These are phyloP conservation scores for Lodderomyces parapsilosis DNA, from an alignment of 1,139 yeast genomes.

Conservation along the genomic window DNA sequence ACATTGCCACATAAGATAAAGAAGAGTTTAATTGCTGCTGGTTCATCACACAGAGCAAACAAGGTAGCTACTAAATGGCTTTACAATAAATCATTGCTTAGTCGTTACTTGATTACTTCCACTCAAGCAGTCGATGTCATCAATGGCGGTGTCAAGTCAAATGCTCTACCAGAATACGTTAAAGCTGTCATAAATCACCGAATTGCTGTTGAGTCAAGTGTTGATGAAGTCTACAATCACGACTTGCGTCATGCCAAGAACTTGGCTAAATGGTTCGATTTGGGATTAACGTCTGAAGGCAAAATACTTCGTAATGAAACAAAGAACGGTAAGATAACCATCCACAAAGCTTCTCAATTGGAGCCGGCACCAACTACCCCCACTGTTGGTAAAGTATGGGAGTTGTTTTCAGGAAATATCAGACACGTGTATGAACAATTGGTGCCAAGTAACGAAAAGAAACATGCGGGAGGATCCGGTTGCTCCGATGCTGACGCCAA, in stretches of 20 bases:
- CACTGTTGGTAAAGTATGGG: constrained; percentile 47
- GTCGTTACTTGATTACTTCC: constrained; percentile 25
- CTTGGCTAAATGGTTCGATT: constrained; percentile 26
- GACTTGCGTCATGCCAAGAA: constrained; percentile 29
- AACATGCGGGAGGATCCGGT: not conserved
- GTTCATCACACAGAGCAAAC: constrained; percentile 25
- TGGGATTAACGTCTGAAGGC: constrained; percentile 41
- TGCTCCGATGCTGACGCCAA: constrained; percentile 2
- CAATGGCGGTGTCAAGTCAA: constrained; percentile 35
- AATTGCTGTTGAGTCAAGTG: constrained; percentile 28
- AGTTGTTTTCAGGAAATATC: constrained; percentile 51
- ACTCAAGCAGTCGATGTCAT: constrained; percentile 37
- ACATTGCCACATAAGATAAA: constrained; percentile 18
- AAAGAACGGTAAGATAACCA: constrained; percentile 40
- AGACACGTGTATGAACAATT: constrained; percentile 53
- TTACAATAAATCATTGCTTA: constrained; percentile 6
- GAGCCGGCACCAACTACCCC: constrained; percentile 62
- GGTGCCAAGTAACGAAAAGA: not conserved
- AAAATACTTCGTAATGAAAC: constrained; percentile 24
- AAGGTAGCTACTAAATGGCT: constrained; percentile 15
- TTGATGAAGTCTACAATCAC: constrained; percentile 35
- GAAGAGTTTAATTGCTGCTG: constrained; percentile 28
- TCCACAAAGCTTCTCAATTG: constrained; percentile 29
- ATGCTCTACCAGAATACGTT: constrained; percentile 36
- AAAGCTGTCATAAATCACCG: constrained; percentile 31